phyloP scores from a whole-genome alignment of 768 basidiomycete species.

The Tricholoma hemisulphureum region DNA sequence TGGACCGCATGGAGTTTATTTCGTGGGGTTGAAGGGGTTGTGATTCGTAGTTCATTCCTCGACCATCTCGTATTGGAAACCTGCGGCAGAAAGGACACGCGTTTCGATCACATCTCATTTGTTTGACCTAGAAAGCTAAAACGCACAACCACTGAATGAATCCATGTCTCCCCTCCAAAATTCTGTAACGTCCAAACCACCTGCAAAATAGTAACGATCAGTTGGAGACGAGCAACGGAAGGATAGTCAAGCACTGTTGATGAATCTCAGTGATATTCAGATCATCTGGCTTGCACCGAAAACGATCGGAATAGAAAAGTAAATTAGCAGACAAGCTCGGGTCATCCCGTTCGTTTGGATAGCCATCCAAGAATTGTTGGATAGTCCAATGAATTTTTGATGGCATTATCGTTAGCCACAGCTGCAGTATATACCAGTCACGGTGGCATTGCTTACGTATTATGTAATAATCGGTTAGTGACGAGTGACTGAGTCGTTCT shows the following conservation, averaged over 20 bases:
- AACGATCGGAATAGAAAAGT: conserved; percentile 58
- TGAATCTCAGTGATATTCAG: conserved; percentile 63
- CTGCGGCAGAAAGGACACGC: conserved; percentile 29
- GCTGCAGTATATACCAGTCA: no score
- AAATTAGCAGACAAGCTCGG: conserved; percentile 44
- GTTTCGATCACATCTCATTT: not conserved
- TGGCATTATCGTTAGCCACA: conserved; percentile 31
- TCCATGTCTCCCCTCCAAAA: conserved; percentile 66
- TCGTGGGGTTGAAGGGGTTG: conserved; percentile 70
- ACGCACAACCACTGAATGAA: conserved; percentile 81
- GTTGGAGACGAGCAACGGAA: not conserved
- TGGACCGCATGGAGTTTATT: conserved; percentile 51
- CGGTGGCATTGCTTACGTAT: no score
- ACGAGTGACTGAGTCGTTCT: no score
- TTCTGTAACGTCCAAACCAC: conserved; percentile 62
- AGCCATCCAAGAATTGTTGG: conserved; percentile 54
- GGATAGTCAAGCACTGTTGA: conserved; percentile 41
- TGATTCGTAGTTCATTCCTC: conserved; percentile 67
- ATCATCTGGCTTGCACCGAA: conserved; percentile 60
- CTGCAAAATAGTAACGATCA: conserved; percentile 32
- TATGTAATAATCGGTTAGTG: no score
- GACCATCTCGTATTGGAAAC: conserved; percentile 66
- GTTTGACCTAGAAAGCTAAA: not conserved
- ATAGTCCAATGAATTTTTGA: conserved; percentile 49
- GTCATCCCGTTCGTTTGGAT: conserved; percentile 46